Base-by-base conservation (phyloP, 2,329 filamentous ascomycete genomes). In the Orbilia brochopaga region DNA sequence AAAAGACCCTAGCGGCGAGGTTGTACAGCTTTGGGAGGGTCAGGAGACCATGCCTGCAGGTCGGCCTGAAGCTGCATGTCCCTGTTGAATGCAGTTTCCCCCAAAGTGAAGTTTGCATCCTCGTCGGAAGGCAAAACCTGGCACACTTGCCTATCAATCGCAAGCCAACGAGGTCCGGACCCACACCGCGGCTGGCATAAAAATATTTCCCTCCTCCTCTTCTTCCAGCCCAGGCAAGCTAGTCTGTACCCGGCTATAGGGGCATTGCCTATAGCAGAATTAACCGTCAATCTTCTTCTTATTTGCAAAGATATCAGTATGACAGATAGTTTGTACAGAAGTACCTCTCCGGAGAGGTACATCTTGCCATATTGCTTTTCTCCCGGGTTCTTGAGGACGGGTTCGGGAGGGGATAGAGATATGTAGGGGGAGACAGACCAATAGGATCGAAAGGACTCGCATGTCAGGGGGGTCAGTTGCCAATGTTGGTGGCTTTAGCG, bases 271-370 rank as follows among this genome's bases (percentile, higher is more conserved):
- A 54, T 54, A 58, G 44, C 3, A 42, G 13, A 13, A 17, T 55
- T 35, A 55, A 54, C 55, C 30, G 30, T 13, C 13, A 17, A 44
- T 44, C 21, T 8, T 53, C 44, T 59, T 54, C 52, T 40, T 46
- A 37, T n/a, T 30, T 56, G n/a, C 54, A 44, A 32, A 32, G 3
- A 32, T 24, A 37, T 55, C 27, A 64, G 44, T 24, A 46, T 32
- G 40, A 70, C 37, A 60, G 58, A 59, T 55, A 50, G 55, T 35
- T 23, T 50, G 46, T 42, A 7, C n/a, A 57, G 19, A 70, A 51
- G 66, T 70, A 70, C 66, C 59, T 32, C 59, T 53, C 50, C 37
- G 17, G 7, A 53, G 27, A 44, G 66, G 66, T 70, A 70, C 66
- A 54, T 70, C 44, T 48, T 52, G 21, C 32, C 8, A 59, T 30